Evolutionary conservation across 192 early-diverging fungal genomes (phyloP).

Genomic region (Backusella sp.): DNA sequence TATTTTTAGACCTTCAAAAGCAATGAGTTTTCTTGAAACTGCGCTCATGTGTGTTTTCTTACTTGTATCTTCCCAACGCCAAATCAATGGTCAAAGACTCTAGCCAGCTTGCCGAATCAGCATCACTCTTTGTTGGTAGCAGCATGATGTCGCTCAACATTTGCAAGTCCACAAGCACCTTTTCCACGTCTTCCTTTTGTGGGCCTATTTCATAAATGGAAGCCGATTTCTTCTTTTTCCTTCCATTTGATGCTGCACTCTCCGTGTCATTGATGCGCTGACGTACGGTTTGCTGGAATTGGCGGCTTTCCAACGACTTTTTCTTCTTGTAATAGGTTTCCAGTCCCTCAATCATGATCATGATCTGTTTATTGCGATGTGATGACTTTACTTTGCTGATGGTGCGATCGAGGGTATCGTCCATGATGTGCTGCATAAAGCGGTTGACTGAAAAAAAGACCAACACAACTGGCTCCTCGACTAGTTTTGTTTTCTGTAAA

Average conservation of each 20-base stretch:
- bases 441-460: conserved; percentile 24
- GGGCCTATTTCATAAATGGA: neutral
- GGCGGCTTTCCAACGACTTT: conserved; percentile 9
- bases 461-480: conserved; percentile 28
- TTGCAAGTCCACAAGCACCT: conserved; percentile 33
- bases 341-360: conserved; percentile 43
- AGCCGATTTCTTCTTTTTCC: neutral
- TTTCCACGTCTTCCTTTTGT: conserved; percentile 26
- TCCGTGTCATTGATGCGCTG: neutral
- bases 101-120: conserved; percentile 35
- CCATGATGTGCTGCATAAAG: conserved; percentile 22
- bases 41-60: neutral
- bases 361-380: conserved; percentile 24
- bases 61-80: conserved; percentile 37
- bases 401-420: neutral
- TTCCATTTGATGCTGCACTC: neutral
- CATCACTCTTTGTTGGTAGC: conserved; percentile 30
- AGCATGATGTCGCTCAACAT: conserved; percentile 37
- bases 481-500: conserved; percentile 11
- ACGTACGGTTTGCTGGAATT: conserved; percentile 31
- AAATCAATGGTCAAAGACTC: conserved; percentile 40
- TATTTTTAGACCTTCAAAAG: conserved; percentile 16
- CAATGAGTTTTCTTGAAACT: too few relatives aligned
- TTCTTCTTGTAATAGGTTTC: conserved; percentile 31
- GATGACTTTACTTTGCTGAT: conserved; percentile 22